Evolutionary conservation across 2,329 filamentous ascomycete genomes (phyloP).

Genomic region (Amauroascus niger): DNA sequence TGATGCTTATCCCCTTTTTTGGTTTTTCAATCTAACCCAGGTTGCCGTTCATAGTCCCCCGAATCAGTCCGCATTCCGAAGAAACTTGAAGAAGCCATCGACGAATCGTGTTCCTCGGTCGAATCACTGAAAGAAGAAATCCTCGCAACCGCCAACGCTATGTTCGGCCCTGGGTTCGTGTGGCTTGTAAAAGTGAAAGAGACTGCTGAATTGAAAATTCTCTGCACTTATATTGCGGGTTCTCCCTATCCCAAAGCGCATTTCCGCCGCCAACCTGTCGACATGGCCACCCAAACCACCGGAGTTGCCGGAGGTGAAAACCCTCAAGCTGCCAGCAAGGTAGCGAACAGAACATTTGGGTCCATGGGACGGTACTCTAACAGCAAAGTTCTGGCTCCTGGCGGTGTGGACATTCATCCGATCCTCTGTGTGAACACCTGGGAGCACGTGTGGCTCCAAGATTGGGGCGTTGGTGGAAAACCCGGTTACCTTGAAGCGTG

Average conservation of each 20-base stretch:
- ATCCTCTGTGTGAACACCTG: slow-evolving; percentile 90
- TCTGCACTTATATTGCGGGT: slow-evolving; percentile 85
- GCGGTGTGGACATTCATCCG: slow-evolving; percentile 52
- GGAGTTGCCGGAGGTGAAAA: slow-evolving; percentile 19
- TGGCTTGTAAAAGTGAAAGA: slow-evolving; percentile 66
- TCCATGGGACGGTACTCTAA: slow-evolving; percentile 20
- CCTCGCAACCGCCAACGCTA: slow-evolving; percentile 67
- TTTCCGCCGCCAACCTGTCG: slow-evolving; percentile 55
- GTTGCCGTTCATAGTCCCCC: slow-evolving; percentile 30
- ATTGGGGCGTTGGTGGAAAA: slow-evolving; percentile 73
- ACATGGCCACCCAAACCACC: slow-evolving; percentile 37
- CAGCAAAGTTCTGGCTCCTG: slow-evolving; percentile 30
- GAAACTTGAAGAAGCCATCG: slow-evolving; percentile 50
- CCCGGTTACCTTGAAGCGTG: slow-evolving; percentile 62
- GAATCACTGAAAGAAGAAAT: slow-evolving; percentile 74
- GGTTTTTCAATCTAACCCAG: slow-evolving; percentile 58
- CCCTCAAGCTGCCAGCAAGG: slow-evolving; percentile 12
- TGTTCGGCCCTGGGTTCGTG: slow-evolving; percentile 96
- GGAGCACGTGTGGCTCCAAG: slow-evolving; percentile 84
- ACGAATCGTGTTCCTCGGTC: slow-evolving; percentile 66
- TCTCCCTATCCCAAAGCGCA: slow-evolving; percentile 79
- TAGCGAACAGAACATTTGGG: slow-evolving; percentile 19
- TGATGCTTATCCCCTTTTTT: slow-evolving; percentile 33
- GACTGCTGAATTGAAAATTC: slow-evolving; percentile 51
- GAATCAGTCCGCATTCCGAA: slow-evolving; percentile 45